Evolutionary conservation across 163 green algal species (phyloP).

Genomic region (Chloromonas sp.): DNA sequence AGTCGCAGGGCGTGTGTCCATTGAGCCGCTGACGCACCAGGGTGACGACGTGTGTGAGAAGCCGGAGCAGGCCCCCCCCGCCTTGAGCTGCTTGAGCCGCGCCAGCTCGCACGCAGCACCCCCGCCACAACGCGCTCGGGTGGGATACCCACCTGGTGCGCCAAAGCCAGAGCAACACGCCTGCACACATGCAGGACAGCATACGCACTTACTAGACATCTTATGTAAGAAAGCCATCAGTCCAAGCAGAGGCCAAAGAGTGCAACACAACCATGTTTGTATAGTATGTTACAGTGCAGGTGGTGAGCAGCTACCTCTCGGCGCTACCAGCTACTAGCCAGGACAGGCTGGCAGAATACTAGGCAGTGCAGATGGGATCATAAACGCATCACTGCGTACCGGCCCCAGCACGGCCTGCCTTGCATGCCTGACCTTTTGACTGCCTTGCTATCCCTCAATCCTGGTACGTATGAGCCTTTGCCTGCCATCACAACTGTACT

Average conservation of each 20-base stretch:
- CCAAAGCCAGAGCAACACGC: constrained; percentile 24
- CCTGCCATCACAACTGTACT: too few species aligned
- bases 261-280: not conserved
- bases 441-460: too few species aligned
- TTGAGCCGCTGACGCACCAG: not conserved
- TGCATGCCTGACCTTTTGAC: too few species aligned
- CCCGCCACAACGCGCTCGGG: constrained; percentile 41
- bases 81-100: constrained; percentile 39
- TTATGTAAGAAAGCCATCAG: not conserved
- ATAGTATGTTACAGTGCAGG: not conserved
- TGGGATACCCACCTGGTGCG: constrained; percentile 50
- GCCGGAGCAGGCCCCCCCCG: not conserved
- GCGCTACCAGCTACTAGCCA: too few species aligned
- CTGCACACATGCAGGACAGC: constrained; percentile 11
- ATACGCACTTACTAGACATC: constrained; percentile 6
- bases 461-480: too few species aligned
- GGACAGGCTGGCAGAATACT: too few species aligned
- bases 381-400: too few species aligned
- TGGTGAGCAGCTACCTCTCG: not conserved
- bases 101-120: constrained; percentile 53
- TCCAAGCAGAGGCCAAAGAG: not conserved
- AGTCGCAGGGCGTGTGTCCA: not conserved
- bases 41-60: not conserved
- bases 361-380: too few species aligned
- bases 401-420: too few species aligned